phyloP scores from a whole-genome alignment of 1,284 basidiomycete species.

The Trichosporon sp. region DNA sequence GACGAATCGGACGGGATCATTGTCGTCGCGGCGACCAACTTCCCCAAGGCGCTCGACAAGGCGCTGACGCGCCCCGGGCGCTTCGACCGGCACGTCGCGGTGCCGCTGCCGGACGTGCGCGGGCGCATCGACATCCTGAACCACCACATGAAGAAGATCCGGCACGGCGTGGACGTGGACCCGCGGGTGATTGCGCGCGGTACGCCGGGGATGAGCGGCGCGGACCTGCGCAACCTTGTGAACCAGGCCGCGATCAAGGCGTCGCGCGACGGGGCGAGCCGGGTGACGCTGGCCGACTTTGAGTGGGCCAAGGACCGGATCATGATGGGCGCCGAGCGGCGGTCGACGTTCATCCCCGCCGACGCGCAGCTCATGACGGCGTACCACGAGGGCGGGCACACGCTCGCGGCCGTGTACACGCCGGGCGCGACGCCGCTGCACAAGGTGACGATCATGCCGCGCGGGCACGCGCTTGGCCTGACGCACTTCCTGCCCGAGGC shows the following conservation, averaged over 20 bases:
- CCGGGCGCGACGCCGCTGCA: conserved; percentile 90
- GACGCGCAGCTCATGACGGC: conserved; percentile 82
- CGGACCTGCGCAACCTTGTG: conserved; percentile 88
- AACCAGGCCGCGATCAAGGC: conserved; percentile 88
- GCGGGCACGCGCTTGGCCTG: conserved; percentile 84
- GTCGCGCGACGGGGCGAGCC: conserved; percentile 68
- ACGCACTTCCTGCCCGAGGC: conserved; percentile 81
- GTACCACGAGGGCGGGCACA: conserved; percentile 95
- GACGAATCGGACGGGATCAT: conserved; percentile 84
- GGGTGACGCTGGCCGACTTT: conserved; percentile 72
- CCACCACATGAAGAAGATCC: conserved; percentile 80
- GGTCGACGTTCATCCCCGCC: conserved; percentile 77
- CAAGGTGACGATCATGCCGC: conserved; percentile 91
- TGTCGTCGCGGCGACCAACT: conserved; percentile 92
- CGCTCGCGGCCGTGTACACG: conserved; percentile 83
- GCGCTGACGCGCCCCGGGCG: conserved; percentile 88
- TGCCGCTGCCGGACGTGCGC: conserved; percentile 59
- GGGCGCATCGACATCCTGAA: conserved; percentile 80
- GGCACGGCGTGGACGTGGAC: conserved; percentile 68
- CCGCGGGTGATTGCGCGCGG: conserved; percentile 79
- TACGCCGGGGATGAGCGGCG: conserved; percentile 63
- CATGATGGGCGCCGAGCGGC: conserved; percentile 88
- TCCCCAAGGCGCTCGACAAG: conserved; percentile 85
- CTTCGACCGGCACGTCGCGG: conserved; percentile 72
- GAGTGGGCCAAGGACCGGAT: conserved; percentile 97